Percentiles rank a stretch among this genome's conserved stretches.
Conservation (phyloP, 129 eudicot genomes). For the Sambucus nigra region DNA sequence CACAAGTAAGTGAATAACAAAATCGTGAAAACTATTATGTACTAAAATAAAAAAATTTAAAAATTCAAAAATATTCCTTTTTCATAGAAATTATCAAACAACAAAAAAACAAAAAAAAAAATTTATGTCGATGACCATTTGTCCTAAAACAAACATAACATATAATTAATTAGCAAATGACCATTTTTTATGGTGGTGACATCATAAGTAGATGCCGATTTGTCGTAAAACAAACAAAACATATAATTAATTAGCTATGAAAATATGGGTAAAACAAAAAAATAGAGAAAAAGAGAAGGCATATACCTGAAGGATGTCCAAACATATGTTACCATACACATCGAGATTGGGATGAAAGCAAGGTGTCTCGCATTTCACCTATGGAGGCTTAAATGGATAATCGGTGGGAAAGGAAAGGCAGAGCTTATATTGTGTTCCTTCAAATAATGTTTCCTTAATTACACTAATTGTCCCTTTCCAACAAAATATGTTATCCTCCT, state of each 20-base stretch:
- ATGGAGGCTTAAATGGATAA: conserved; percentile 93
- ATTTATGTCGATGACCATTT: no score
- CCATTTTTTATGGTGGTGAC: conserved; percentile 87
- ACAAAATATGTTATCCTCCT: conserved; percentile 84
- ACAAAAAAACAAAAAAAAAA: no score
- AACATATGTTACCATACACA: conserved; percentile 74
- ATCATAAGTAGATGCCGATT: conserved; percentile 99
- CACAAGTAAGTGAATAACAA: no score
- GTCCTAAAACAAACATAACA: no score
- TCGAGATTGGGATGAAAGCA: conserved; percentile 97
- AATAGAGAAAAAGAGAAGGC: no score
- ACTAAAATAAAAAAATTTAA: no score
- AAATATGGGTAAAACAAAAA: no score
- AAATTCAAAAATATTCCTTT: no score
- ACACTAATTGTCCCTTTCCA: conserved; percentile 96
- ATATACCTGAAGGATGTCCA: conserved; percentile 90
- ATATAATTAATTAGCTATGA: no score
- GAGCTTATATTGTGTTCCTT: conserved; percentile 87
- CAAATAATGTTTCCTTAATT: conserved; percentile 88
- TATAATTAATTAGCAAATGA: no score
- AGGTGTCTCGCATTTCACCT: conserved; percentile 86
- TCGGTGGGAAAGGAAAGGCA: conserved; percentile 67
- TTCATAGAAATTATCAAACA: no score
- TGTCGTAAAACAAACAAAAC: conserved; percentile 38
- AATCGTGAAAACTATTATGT: no score